A percentile compares a stretch with the other conserved stretches of the same genome.
These are phyloP conservation scores for Arabis alpina DNA, from an alignment of 345 rosid genomes.

Conservation along the genomic window DNA sequence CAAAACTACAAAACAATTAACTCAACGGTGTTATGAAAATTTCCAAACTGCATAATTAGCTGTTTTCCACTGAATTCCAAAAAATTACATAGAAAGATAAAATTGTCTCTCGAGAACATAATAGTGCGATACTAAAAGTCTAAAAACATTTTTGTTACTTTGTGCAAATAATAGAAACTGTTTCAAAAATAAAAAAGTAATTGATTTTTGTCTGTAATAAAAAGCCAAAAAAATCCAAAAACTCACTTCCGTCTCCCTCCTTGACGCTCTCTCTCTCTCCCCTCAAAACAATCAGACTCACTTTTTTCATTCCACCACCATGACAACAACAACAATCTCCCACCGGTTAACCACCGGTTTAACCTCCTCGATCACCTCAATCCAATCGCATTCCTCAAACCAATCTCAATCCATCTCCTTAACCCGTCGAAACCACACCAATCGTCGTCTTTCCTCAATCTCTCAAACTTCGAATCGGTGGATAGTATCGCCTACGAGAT, in stretches of 20 bases:
- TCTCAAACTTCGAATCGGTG: constrained; percentile 33
- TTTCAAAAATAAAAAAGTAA: no score
- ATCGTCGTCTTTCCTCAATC: constrained; percentile 37
- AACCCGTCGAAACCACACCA: constrained; percentile 32
- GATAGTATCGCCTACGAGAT: constrained; percentile 35
- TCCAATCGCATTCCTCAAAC: constrained; percentile 33
- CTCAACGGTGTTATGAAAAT: no score
- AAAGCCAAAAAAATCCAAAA: constrained; percentile 5
- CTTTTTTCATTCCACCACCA: constrained; percentile 18
- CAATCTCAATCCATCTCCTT: constrained; percentile 36
- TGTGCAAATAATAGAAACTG: no score
- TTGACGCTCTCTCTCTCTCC: neutral
- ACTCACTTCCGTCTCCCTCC: constrained; percentile 31
- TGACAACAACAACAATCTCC: constrained; percentile 61
- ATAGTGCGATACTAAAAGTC: no score
- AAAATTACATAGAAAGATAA: no score
- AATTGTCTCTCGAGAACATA: no score
- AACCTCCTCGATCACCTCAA: constrained; percentile 20
- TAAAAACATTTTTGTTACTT: no score
- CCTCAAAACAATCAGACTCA: neutral
- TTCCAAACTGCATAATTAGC: no score
- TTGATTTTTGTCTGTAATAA: no score
- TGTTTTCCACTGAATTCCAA: no score
- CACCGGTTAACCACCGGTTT: constrained; percentile 52
- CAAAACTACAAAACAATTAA: no score